Percentiles rank a stretch among this genome's conserved stretches.
These are phyloP conservation scores for Rhizophora mangle DNA, from an alignment of 345 rosid species.

Conservation along the genomic window DNA sequence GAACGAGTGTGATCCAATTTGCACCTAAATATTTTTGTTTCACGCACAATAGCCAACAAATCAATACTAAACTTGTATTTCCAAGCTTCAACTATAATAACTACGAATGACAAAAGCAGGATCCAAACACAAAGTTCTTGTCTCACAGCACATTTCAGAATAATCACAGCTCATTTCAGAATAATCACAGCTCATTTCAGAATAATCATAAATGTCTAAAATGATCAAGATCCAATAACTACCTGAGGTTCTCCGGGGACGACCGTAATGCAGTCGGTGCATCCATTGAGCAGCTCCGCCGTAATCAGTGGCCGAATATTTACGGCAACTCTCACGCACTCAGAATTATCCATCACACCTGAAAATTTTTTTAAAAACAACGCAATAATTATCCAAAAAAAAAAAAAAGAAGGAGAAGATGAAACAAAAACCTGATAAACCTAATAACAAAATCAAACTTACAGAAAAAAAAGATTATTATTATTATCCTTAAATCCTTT, in stretches of 20 bases:
- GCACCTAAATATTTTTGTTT: conserved; percentile 45
- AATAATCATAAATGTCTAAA: background rate
- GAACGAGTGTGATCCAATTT: conserved; percentile 77
- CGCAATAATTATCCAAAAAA: background rate
- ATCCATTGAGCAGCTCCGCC: conserved; percentile 77
- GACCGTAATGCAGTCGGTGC: conserved; percentile 83
- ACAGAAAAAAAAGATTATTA: too few relatives aligned
- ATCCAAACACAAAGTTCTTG: background rate
- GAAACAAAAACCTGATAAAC: background rate
- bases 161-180: background rate
- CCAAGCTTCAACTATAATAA: background rate
- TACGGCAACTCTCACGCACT: conserved; percentile 82
- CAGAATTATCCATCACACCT: conserved; percentile 36
- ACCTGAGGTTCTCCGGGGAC: conserved; percentile 92
- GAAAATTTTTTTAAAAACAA: too few relatives aligned
- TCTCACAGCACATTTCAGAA: background rate
- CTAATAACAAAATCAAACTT: too few relatives aligned
- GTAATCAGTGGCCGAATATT: conserved; percentile 87
- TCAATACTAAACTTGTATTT: background rate
- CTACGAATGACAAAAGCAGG: background rate
- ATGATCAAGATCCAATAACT: background rate
- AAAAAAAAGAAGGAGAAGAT: background rate
- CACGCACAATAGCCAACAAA: background rate
- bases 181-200: background rate
- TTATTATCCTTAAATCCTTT: too few relatives aligned